phyloP scores from a whole-genome alignment of 371 early-diverging fungal genomes.

The Cokeromyces recurvatus region DNA sequence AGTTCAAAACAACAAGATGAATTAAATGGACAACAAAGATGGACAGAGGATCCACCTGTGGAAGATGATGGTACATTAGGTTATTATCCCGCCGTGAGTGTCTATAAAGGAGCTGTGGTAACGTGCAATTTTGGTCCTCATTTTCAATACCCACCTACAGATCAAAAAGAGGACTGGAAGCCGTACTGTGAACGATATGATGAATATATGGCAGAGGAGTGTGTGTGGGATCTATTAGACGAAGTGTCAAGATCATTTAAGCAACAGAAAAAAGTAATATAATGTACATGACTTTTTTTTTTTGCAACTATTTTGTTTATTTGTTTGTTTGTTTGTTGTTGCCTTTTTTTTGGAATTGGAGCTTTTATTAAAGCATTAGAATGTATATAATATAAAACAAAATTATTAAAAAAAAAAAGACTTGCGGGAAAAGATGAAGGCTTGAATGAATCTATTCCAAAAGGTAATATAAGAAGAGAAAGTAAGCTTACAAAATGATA shows the following conservation, averaged over 20 bases:
- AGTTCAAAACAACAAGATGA: slow-evolving; percentile 17
- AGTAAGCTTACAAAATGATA: too few relatives aligned
- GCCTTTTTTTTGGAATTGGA: too few relatives aligned
- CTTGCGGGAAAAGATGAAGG: too few relatives aligned
- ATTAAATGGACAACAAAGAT: slow-evolving; percentile 22
- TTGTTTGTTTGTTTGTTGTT: too few relatives aligned
- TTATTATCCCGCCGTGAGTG: slow-evolving; percentile 66
- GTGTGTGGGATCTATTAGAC: slow-evolving; percentile 63
- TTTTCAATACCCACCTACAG: slow-evolving; percentile 54
- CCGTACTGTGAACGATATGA: slow-evolving; percentile 58
- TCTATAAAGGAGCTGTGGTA: slow-evolving; percentile 61
- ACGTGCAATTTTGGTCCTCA: slow-evolving; percentile 67
- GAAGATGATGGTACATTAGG: slow-evolving; percentile 68
- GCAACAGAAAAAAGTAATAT: slow-evolving; percentile 5
- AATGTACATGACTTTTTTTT: too few relatives aligned
- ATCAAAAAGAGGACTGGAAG: slow-evolving; percentile 50
- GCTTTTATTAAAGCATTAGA: too few relatives aligned
- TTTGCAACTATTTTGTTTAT: too few relatives aligned
- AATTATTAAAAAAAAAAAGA: too few relatives aligned
- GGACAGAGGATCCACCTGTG: slow-evolving; percentile 48
- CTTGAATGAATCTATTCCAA: too few relatives aligned
- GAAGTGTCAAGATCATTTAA: slow-evolving; percentile 44
- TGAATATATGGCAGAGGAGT: slow-evolving; percentile 63
- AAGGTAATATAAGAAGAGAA: too few relatives aligned
- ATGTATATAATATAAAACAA: too few relatives aligned